Base-by-base conservation (phyloP, 106 monocot genomes). In the Triglochin maritima region DNA sequence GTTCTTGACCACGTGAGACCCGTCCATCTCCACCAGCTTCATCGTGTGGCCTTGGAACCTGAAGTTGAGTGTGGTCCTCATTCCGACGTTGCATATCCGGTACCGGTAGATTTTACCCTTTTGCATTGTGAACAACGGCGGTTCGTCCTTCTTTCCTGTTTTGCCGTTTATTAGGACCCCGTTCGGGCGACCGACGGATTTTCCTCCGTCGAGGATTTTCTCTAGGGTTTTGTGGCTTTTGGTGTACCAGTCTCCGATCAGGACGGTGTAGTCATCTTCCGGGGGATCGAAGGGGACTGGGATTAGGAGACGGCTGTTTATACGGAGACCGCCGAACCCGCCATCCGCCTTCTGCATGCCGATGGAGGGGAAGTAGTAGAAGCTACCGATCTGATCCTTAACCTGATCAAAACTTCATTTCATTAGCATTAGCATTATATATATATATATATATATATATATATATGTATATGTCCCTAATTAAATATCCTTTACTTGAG, bases 371-470 rank as follows among this genome's bases (percentile, higher is more conserved):
- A 75, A 87, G 82, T 89, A 94, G 80, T 77, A 85, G 79, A 67
- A 89, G 75, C 72, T 81, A 12, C 93, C 93, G 62, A 94, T 94
- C 77, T 94, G 89, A 61, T 94, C 94, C 87, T 94, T 94, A 8
- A 84, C 75, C 29, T 63, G 63, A 60, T 14, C 12, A 3, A 60
- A 54, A 54, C 0, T 29, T 29, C 29, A 29, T 0, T 29, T 29
- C 29, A 29, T 29, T 29, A 29, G 29, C 29, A 29, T 53, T 12
- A 53, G 3, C 12, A 53, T 8, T 53, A 53, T 53, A 53, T 53
- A 53, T 53, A 53, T 53, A 53, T 53, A 53, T 53, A 53, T 0
- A 53, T 8, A 8, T n/a, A n/a, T n/a, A n/a, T n/a, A n/a, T n/a
- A n/a, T n/a, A n/a, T n/a, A n/a, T n/a, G n/a, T n/a, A n/a, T n/a